Evolutionary conservation across 176 grass and related monocot genomes (phyloP).

Genomic region (Typha latifolia): DNA sequence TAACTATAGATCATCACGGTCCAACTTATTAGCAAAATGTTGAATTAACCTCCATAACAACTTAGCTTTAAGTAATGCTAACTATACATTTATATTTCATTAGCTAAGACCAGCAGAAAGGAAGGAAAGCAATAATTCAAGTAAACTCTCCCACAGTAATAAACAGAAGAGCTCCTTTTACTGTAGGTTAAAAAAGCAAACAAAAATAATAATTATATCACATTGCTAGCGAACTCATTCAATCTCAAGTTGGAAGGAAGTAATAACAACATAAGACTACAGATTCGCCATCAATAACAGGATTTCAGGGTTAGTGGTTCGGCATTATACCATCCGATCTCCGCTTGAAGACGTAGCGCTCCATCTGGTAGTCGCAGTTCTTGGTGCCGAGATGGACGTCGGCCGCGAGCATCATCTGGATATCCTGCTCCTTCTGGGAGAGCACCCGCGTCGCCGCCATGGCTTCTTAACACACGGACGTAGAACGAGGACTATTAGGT

Average conservation of each 20-base stretch:
- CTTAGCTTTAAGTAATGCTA: too few species aligned
- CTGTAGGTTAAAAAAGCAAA: too few species aligned
- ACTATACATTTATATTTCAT: too few species aligned
- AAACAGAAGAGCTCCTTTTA: too few species aligned
- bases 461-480: conserved; percentile 1
- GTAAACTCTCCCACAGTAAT: too few species aligned
- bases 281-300: background rate
- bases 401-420: conserved; percentile 90
- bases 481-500: background rate
- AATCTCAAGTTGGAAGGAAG: background rate
- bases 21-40: too few species aligned
- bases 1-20: too few species aligned
- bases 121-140: too few species aligned
- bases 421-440: conserved; percentile 80
- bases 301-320: background rate
- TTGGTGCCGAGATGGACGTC: conserved; percentile 96
- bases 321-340: conserved; percentile 46
- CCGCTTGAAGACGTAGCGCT: conserved; percentile 86
- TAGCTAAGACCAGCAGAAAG: too few species aligned
- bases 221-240: too few species aligned
- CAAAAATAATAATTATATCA: too few species aligned
- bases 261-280: background rate
- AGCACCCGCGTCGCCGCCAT: conserved; percentile 52
- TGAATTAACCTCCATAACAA: too few species aligned
- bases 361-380: conserved; percentile 98